A percentile compares a stretch with the other conserved stretches of the same genome.
These are phyloP conservation scores for Alternaria novae-zelandiae DNA, from an alignment of 2,329 filamentous ascomycete genomes.

Conservation along the genomic window DNA sequence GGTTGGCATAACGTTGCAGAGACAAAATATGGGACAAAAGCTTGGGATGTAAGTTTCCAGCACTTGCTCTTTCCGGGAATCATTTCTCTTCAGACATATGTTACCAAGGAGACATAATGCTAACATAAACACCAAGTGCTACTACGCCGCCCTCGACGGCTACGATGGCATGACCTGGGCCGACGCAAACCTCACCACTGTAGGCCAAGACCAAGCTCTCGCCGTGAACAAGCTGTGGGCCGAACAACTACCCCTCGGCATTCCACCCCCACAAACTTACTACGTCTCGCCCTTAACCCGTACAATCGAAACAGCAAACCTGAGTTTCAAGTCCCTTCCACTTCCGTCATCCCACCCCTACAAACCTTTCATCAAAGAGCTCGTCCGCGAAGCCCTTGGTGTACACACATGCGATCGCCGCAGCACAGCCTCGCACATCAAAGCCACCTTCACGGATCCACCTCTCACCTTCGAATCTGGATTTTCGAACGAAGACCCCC, in stretches of 20 bases:
- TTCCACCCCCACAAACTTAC: conserved; percentile 68
- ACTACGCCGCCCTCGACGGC: conserved; percentile 69
- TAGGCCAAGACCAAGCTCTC: conserved; percentile 64
- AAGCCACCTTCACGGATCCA: conserved; percentile 52
- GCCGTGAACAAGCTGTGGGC: conserved; percentile 66
- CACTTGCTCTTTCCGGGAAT: background rate
- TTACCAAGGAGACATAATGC: background rate
- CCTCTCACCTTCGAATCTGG: conserved; percentile 63
- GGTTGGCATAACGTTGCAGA: conserved; percentile 71
- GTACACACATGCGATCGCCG: conserved; percentile 73
- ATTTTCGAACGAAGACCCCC: conserved; percentile 63
- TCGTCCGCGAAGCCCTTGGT: conserved; percentile 69
- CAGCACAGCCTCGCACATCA: conserved; percentile 59
- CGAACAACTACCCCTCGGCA: conserved; percentile 57
- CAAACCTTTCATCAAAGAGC: conserved; percentile 66
- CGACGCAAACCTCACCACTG: conserved; percentile 66
- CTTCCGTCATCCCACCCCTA: conserved; percentile 60
- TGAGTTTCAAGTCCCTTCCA: conserved; percentile 63
- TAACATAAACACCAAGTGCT: conserved; percentile 52
- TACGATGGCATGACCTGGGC: conserved; percentile 68
- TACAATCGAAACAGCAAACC: conserved; percentile 67
- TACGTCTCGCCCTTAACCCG: conserved; percentile 70
- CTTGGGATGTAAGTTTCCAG: conserved; percentile 65
- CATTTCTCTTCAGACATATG: background rate
- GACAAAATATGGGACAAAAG: conserved; percentile 69